Evolutionary conservation across 2,329 filamentous ascomycete species (phyloP).

Genomic region (Paraconiothyrium sp.): DNA sequence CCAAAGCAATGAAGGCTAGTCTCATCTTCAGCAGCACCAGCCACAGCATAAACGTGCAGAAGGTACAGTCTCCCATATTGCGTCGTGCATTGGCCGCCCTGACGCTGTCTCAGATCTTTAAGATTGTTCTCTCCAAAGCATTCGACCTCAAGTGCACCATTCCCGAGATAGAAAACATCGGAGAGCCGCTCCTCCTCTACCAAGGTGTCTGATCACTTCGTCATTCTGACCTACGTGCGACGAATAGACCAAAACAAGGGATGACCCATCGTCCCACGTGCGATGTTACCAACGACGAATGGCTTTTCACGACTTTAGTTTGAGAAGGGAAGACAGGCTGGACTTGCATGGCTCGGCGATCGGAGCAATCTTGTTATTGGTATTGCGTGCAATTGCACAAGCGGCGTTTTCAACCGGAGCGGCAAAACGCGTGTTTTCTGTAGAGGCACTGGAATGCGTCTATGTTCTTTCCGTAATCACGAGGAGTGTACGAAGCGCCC

Average conservation of each 20-base stretch:
- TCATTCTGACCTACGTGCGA: slow-evolving; percentile 16
- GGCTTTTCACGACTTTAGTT: slow-evolving; percentile 47
- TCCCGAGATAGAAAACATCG: slow-evolving; percentile 97
- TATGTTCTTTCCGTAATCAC: slow-evolving; percentile 11
- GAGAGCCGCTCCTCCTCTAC: slow-evolving; percentile 93
- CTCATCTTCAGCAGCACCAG: slow-evolving; percentile 99
- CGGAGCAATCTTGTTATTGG: slow-evolving; percentile 43
- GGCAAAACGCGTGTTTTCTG: slow-evolving; percentile 16
- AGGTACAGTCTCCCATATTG: slow-evolving; percentile 66
- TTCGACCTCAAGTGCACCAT: slow-evolving; percentile 99
- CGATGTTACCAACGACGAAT: slow-evolving; percentile 47
- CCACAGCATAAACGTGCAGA: slow-evolving; percentile 99
- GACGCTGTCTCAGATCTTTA: slow-evolving; percentile 81
- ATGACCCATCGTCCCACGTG: slow-evolving; percentile 30
- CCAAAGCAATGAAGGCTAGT: slow-evolving; percentile 97
- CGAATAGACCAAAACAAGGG: slow-evolving; percentile 16
- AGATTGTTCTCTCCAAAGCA: slow-evolving; percentile 97
- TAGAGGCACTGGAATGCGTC: slow-evolving; percentile 25
- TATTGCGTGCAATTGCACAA: slow-evolving; percentile 30
- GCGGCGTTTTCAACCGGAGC: slow-evolving; percentile 14
- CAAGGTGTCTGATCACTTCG: slow-evolving; percentile 54
- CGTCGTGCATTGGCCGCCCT: slow-evolving; percentile 25
- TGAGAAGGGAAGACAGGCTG: slow-evolving; percentile 24
- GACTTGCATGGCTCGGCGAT: slow-evolving; percentile 49
- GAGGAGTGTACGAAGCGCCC: neutral